Conservation (phyloP, 768 basidiomycete genomes). For the Galerina marginata region DNA sequence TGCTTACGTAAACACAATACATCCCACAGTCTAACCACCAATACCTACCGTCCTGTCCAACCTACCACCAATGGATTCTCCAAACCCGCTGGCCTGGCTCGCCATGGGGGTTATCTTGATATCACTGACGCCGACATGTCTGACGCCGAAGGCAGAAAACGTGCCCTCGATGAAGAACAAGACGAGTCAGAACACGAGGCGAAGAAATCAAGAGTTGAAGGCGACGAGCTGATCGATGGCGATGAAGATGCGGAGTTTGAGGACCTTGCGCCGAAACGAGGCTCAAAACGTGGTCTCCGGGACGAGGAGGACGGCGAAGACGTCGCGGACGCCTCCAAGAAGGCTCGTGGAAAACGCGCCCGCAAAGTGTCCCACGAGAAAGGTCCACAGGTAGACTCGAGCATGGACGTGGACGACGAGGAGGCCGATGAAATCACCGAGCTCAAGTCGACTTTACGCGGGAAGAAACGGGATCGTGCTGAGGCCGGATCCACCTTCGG, state of each 20-base stretch:
- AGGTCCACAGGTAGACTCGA: slow-evolving; percentile 37
- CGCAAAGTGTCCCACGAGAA: slow-evolving; percentile 58
- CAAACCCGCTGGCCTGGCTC: slow-evolving; percentile 14
- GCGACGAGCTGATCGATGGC: slow-evolving; percentile 51
- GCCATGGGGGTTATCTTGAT: slow-evolving; percentile 19
- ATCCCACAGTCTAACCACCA: neutral
- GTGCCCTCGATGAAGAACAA: slow-evolving; percentile 47
- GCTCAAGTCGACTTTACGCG: slow-evolving; percentile 46
- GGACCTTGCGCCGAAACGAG: slow-evolving; percentile 39
- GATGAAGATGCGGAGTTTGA: slow-evolving; percentile 53
- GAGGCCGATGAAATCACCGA: slow-evolving; percentile 49
- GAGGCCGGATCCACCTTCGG: slow-evolving; percentile 77
- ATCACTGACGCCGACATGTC: slow-evolving; percentile 17
- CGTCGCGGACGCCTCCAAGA: slow-evolving; percentile 35
- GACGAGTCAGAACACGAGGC: slow-evolving; percentile 44
- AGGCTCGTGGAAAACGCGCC: slow-evolving; percentile 56
- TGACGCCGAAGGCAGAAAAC: slow-evolving; percentile 38
- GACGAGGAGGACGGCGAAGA: slow-evolving; percentile 54
- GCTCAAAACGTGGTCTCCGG: slow-evolving; percentile 52
- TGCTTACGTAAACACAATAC: slow-evolving; percentile 20
- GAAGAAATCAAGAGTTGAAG: slow-evolving; percentile 62
- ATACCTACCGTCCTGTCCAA: neutral
- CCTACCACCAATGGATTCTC: slow-evolving; percentile 8
- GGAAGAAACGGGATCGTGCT: slow-evolving; percentile 78
- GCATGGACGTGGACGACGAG: slow-evolving; percentile 53